Evolutionary conservation across 495 filamentous ascomycete genomes (phyloP), one percentile per base, ranked within the genome.

Genomic region (Usnea hakonensis): DNA sequence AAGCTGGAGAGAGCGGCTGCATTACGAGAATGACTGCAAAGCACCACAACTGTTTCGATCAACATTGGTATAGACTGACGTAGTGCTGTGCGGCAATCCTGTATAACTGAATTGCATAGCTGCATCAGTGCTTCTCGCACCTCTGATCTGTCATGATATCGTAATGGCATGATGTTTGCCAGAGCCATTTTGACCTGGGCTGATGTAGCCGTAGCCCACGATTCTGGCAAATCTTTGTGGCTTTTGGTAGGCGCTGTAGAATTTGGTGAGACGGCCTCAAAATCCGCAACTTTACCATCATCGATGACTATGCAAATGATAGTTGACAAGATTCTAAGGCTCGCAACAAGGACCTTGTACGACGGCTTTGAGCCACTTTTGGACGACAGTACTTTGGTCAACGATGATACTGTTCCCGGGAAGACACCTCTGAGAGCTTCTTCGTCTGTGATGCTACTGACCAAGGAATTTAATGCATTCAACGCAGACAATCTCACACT

Each of bases 121-220:
- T 77, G 76, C 43, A 86, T 75, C 0, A 97, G 71, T 19, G 87
- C 83, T 33, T 77, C 70, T 54, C 86, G 85, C 2, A 97, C 87
- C 55, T 94, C 89, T 13, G 70, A 70, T 35, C 85, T 80, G 21
- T 87, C 82, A 73, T 96, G 87, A 41, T 81, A 83, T n/a, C 90
- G 86, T 35, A 96, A 70, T 60, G 87, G 88, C 26, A 96, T 73
- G 21, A 95, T 78, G 60, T 87, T 90, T 38, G 86, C 84, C 14
- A 97, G 71, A 9, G 93, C 94, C 58, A 95, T 79, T 68, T 92
- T 95, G 56, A 97, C 82, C 71, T 97, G 91, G 6, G 80, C 79
- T 3, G 85, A 76, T 7, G 93, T 97, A 19, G 90, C 90, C 60
- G 84, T 87, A 19, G 94, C 72, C 94, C 93, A 97, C 13, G 90